Conservation (phyloP, 176 grass and related monocot species). For the maize (Zea mays) region DNA sequence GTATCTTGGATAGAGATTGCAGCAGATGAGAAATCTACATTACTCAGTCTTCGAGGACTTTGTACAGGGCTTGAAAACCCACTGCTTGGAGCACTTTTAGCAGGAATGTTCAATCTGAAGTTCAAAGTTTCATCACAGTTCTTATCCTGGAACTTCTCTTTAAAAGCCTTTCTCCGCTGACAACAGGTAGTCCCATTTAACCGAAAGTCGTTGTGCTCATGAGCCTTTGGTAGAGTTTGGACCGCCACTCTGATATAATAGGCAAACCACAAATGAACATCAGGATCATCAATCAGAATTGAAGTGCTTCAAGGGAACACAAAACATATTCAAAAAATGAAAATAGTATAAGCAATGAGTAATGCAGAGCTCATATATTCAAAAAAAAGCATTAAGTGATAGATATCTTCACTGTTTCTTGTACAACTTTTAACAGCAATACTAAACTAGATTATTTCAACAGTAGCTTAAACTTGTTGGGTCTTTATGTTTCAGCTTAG, state of each 20-base stretch:
- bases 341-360: constrained; percentile 7
- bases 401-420: background rate
- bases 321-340: background rate
- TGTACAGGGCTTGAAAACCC: constrained; percentile 75
- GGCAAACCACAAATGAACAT: constrained; percentile 7
- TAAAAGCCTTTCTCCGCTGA: constrained; percentile 50
- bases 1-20: constrained; percentile 36
- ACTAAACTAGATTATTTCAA: background rate
- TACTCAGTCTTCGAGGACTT: constrained; percentile 59
- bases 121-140: constrained; percentile 48
- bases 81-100: constrained; percentile 81
- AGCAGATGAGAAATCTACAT: constrained; percentile 52
- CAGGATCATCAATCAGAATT: constrained; percentile 19
- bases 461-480: background rate
- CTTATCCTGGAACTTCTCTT: constrained; percentile 51
- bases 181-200: constrained; percentile 46
- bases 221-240: constrained; percentile 39
- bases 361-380: constrained; percentile 1
- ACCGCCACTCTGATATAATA: constrained; percentile 36
- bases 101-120: constrained; percentile 67
- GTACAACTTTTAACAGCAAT: background rate
- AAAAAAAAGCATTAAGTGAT: background rate
- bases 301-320: background rate
- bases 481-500: constrained; percentile 13
- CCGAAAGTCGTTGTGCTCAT: constrained; percentile 29